Evolutionary conservation across 805 yeast species (phyloP).

Genomic region (Scheffersomyces lignosus): DNA sequence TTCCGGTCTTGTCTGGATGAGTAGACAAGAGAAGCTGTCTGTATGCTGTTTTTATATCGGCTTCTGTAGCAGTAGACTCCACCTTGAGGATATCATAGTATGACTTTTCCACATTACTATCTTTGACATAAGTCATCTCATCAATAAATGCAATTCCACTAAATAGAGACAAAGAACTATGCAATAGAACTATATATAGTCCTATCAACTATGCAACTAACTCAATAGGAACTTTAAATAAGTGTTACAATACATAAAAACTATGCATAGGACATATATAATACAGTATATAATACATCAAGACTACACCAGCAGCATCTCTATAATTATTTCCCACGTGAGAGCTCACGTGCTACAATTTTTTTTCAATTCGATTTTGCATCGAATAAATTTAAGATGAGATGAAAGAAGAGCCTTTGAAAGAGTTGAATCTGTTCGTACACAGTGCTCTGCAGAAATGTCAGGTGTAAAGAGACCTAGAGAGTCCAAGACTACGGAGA

Average conservation of each 20-base stretch:
- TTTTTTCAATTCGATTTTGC: neutral
- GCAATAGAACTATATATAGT: no score
- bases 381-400: neutral
- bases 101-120: constrained; percentile 12
- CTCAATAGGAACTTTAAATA: no score
- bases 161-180: no score
- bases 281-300: no score
- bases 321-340: neutral
- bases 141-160: no score
- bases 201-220: no score
- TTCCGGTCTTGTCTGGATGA: constrained; percentile 75
- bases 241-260: no score
- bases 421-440: no score
- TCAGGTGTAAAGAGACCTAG: constrained; percentile 27
- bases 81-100: constrained; percentile 64
- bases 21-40: constrained; percentile 52
- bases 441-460: no score
- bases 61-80: constrained; percentile 30
- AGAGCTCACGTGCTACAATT: no score
- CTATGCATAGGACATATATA: no score
- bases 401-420: neutral
- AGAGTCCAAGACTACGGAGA: constrained; percentile 39
- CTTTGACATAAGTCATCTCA: neutral
- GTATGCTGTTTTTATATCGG: constrained; percentile 64
- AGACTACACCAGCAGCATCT: no score